Percentiles rank a stretch among this genome's conserved stretches.
Evolutionary conservation across 345 rosid species (phyloP).

Genomic region (Ailanthus altissimus): DNA sequence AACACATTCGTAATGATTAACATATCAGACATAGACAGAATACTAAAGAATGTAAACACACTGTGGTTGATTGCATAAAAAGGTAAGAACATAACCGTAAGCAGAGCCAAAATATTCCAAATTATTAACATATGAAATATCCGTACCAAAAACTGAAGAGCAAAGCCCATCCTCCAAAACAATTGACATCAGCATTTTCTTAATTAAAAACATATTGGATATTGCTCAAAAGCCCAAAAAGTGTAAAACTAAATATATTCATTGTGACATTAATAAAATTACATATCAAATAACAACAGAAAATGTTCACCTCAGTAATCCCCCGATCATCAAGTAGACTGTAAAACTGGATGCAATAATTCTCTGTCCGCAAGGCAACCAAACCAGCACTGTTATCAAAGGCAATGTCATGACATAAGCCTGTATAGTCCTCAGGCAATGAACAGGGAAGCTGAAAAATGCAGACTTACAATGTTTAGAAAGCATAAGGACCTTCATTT

Average conservation of each 20-base stretch:
- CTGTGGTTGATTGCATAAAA: not conserved
- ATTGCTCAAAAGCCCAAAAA: not conserved
- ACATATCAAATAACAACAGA: not conserved
- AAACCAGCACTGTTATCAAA: constrained; percentile 68
- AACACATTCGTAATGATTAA: not conserved
- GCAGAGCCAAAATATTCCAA: not conserved
- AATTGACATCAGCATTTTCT: not conserved
- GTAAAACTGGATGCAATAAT: constrained; percentile 80
- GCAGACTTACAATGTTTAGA: constrained; percentile 5
- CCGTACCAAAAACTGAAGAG: not conserved
- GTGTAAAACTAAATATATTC: not conserved
- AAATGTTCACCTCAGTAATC: constrained; percentile 68
- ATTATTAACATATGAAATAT: not conserved
- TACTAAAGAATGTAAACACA: not conserved
- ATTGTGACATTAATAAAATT: not conserved
- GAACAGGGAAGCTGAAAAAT: constrained; percentile 73
- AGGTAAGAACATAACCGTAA: not conserved
- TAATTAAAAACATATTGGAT: not conserved
- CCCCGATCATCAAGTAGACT: constrained; percentile 81
- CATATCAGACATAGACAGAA: not conserved
- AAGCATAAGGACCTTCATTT: not conserved
- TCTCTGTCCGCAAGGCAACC: constrained; percentile 77
- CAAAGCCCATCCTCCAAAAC: not conserved
- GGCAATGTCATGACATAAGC: constrained; percentile 54
- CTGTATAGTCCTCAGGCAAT: constrained; percentile 49